Base-by-base conservation (phyloP, 2,329 filamentous ascomycete species). In the Sporothrix globosa region DNA sequence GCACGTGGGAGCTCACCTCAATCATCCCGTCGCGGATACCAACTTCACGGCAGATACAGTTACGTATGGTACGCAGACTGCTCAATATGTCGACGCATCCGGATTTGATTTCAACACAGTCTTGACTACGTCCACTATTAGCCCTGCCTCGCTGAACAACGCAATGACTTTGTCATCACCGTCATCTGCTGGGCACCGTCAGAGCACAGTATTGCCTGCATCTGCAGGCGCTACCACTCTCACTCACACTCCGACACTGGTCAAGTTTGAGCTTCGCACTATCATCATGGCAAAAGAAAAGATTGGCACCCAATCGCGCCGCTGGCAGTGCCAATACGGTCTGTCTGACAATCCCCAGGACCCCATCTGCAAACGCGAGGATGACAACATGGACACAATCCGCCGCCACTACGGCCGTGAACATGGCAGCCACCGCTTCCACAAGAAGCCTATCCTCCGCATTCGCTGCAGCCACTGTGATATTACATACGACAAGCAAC, bases 401-500 rank as follows among this genome's bases (percentile, higher is more conserved):
- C 73, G 73, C 19, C 72, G 73, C 9, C 73, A 74, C 68, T 73
- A 74, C 39, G 72, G 73, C 3, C 72, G 73, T n/a, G 73, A 74
- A 60, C 73, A 74, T 21, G 73, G 73, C 65, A 65, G 69, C 14
- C 73, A 70, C 56, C 71, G 71, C 11, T 73, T 73, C 68, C 54
- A 72, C 71, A 50, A 41, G 48, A 68, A 60, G 56, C 72, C 73
- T 0, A 10, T 48, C 0, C 13, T 73, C 2, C 71, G 70, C 6
- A 13, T 63, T n/a, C 65, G 65, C 7, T 74, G 73, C 67, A 56
- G 48, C 27, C 27, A 13, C 46, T 74, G 73, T 52, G 19, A 34
- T 30, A 30, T n/a, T 9, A 39, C 41, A 3, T 9, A 67, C 24
- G 68, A 54, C 54, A 56, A 66, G 17, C 34, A 60, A 7, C 54